Evolutionary conservation across 1,139 yeast genomes (phyloP).

Genomic region (Taphrina betulina): DNA sequence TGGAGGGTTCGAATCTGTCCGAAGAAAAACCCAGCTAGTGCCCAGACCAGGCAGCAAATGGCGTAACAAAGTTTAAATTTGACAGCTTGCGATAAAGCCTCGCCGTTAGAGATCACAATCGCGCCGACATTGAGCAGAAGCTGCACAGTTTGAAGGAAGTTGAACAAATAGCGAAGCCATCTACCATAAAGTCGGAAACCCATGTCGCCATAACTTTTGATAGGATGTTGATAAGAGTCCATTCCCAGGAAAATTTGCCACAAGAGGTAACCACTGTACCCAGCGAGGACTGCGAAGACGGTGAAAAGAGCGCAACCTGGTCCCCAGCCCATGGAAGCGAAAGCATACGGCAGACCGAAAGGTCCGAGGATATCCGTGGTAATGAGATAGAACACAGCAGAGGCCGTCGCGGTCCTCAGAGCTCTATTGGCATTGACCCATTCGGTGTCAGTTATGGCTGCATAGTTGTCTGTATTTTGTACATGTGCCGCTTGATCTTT

Average conservation of each 20-base stretch:
- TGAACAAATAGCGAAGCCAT: slow-evolving; percentile 44
- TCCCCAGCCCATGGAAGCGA: slow-evolving; percentile 49
- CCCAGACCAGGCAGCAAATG: slow-evolving; percentile 49
- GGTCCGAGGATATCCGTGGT: slow-evolving; percentile 54
- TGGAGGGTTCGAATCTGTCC: slow-evolving; percentile 50
- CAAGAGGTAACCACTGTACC: slow-evolving; percentile 47
- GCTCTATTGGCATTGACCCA: not conserved
- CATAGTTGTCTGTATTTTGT: no score
- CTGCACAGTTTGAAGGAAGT: slow-evolving; percentile 43
- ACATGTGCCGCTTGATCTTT: no score
- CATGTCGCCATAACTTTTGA: slow-evolving; percentile 48
- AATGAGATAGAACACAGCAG: slow-evolving; percentile 47
- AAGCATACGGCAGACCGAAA: slow-evolving; percentile 50
- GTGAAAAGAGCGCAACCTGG: slow-evolving; percentile 49
- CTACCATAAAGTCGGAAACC: slow-evolving; percentile 47
- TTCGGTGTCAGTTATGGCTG: not conserved
- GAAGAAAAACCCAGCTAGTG: slow-evolving; percentile 48
- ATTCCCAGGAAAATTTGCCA: slow-evolving; percentile 44
- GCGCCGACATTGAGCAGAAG: slow-evolving; percentile 50
- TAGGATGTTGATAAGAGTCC: slow-evolving; percentile 49
- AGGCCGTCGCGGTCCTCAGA: slow-evolving; percentile 8
- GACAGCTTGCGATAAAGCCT: slow-evolving; percentile 49
- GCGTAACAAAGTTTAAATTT: slow-evolving; percentile 46
- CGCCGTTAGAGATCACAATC: slow-evolving; percentile 48
- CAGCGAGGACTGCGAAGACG: slow-evolving; percentile 48